Evolutionary conservation across 768 basidiomycete species (phyloP).

Genomic region (Serendipita sp.): DNA sequence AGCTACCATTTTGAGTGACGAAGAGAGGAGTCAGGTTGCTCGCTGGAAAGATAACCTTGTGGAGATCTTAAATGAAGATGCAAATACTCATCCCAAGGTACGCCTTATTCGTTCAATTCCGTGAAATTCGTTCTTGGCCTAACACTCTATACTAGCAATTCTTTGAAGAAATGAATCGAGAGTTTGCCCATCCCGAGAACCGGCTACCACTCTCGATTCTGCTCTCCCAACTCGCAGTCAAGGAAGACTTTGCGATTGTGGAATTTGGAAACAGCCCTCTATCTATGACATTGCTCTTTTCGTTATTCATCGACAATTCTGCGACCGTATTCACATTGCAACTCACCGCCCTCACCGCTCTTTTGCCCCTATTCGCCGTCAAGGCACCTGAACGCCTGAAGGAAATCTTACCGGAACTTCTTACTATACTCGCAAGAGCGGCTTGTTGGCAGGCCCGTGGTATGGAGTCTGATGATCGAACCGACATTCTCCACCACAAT

Average conservation of each 20-base stretch:
- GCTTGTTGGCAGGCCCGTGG: slow-evolving; percentile 55
- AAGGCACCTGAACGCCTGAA: slow-evolving; percentile 40
- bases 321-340: slow-evolving; percentile 50
- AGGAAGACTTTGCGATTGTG: slow-evolving; percentile 9
- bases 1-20: slow-evolving; percentile 48
- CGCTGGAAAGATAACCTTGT: slow-evolving; percentile 70
- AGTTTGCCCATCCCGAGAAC: slow-evolving; percentile 41
- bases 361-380: slow-evolving; percentile 60
- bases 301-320: slow-evolving; percentile 58
- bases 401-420: slow-evolving; percentile 41
- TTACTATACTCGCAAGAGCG: slow-evolving; percentile 50
- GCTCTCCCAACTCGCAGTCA: slow-evolving; percentile 31
- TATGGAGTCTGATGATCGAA: slow-evolving; percentile 24
- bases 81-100: slow-evolving; percentile 46
- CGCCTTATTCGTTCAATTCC: slow-evolving; percentile 16
- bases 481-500: slow-evolving; percentile 14
- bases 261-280: slow-evolving; percentile 38
- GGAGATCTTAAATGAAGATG: slow-evolving; percentile 51
- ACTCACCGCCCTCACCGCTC: slow-evolving; percentile 46
- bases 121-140: slow-evolving; percentile 4
- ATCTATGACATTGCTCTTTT: slow-evolving; percentile 45
- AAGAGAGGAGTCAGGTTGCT: slow-evolving; percentile 39
- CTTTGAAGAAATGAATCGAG: slow-evolving; percentile 45
- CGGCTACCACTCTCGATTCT: slow-evolving; percentile 57
- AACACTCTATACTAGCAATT: slow-evolving; percentile 34